A percentile compares a stretch with the other conserved stretches of the same genome.
These are phyloP conservation scores for Hamigera avellanea DNA, from an alignment of 495 filamentous ascomycete species.

Conservation along the genomic window DNA sequence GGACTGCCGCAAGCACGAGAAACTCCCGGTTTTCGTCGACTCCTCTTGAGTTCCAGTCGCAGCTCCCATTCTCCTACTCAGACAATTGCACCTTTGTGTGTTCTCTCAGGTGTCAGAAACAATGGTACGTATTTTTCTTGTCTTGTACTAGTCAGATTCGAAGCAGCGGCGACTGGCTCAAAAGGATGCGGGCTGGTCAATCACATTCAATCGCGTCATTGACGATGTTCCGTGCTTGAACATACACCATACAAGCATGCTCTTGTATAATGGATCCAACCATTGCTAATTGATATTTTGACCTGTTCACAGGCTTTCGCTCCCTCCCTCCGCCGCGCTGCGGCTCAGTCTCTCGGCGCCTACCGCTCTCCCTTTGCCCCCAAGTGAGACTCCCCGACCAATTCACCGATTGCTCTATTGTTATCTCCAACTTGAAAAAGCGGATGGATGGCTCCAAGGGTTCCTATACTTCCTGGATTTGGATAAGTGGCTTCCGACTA, in stretches of 20 bases:
- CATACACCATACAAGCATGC: neutral
- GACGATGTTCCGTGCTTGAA: neutral
- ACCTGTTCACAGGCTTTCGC: conserved; percentile 20
- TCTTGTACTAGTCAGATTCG: neutral
- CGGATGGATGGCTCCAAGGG: too few species aligned
- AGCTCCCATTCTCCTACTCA: conserved; percentile 15
- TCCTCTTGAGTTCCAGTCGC: neutral
- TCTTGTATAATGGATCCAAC: neutral
- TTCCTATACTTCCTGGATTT: too few species aligned
- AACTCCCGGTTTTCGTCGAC: conserved; percentile 31
- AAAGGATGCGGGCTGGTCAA: too few species aligned
- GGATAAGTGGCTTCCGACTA: too few species aligned
- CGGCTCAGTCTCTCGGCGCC: conserved; percentile 29
- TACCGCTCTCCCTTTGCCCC: conserved; percentile 28
- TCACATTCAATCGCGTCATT: conserved; percentile 4
- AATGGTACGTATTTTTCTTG: conserved; percentile 18
- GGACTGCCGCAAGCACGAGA: conserved; percentile 6
- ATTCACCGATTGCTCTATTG: neutral
- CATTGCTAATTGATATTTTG: conserved; percentile 13
- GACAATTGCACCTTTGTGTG: conserved; percentile 14
- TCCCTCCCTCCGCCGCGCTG: conserved; percentile 32
- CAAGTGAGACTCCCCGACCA: conserved; percentile 26
- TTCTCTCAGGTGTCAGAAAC: conserved; percentile 7
- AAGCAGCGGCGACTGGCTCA: neutral
- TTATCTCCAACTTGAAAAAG: neutral